Percentiles rank a stretch among this genome's conserved stretches.
Conservation (phyloP, 176 grass and related monocot genomes). For the Oropetium thomaeum region DNA sequence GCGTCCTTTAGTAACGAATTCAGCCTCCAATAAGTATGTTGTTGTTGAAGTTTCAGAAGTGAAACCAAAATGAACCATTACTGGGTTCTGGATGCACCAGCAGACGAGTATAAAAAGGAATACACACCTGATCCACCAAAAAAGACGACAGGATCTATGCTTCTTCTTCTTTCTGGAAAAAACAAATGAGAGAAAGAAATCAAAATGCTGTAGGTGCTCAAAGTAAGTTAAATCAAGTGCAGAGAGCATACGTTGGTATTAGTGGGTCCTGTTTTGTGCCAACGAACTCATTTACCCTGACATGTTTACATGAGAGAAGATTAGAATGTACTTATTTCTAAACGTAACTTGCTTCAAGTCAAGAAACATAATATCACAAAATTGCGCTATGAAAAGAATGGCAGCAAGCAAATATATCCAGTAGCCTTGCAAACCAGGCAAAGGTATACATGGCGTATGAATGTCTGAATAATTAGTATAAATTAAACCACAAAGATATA, state of each 20-base stretch:
- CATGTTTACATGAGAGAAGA: background rate
- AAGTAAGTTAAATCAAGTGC: constrained; percentile 31
- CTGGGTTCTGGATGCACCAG: background rate
- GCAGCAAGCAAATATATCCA: background rate
- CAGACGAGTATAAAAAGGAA: background rate
- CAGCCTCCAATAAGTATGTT: background rate
- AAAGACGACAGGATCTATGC: constrained; percentile 49
- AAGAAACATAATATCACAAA: background rate
- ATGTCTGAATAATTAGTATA: background rate
- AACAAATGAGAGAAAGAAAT: constrained; percentile 1
- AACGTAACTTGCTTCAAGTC: background rate
- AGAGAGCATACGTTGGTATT: constrained; percentile 73
- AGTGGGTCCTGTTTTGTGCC: constrained; percentile 79
- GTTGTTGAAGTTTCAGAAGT: background rate
- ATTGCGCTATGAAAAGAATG: background rate
- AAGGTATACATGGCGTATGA: background rate
- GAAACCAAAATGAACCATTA: background rate
- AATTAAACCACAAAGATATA: background rate
- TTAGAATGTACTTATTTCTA: constrained; percentile 30
- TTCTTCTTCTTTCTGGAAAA: constrained; percentile 68
- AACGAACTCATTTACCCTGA: constrained; percentile 82
- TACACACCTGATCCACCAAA: constrained; percentile 65
- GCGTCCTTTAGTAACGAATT: no score
- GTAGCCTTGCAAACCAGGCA: background rate
- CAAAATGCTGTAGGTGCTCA: constrained; percentile 9